Evolutionary conservation across 2,329 filamentous ascomycete species (phyloP), one percentile per base, ranked within the genome.

Genomic region (Rhytidhysteron rufulum): DNA sequence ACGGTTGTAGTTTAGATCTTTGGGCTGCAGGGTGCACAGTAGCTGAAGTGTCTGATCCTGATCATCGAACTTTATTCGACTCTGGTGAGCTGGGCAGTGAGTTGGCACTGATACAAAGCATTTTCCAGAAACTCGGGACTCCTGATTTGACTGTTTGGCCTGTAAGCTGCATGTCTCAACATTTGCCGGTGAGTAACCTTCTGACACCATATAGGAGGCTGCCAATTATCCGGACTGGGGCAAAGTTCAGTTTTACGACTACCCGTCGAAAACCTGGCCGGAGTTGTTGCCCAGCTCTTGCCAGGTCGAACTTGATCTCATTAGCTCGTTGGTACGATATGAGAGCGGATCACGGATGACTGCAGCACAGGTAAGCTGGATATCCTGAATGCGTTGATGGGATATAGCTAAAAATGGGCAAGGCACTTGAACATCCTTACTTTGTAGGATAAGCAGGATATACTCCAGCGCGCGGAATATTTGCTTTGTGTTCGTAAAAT

Each of bases 41-140:
- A 9, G 86, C 88, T 4, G 90, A 97, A 65, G 69, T 86, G 64
- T 58, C 82, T 69, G 57, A 74, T 63, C 46, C 73, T 49, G 49
- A 74, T 60, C 51, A 80, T 69, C 32, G 69, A 44, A 75, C 85
- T 0, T 72, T 97, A 1, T 97, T 98, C 53, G 85, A 93, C 59
- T 87, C 88, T 3, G 86, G 88, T 1, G 88, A 95, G 53, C 77
- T 97, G 37, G 93, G 94, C 0, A 97, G 87, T 58, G 93, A 98
- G 66, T 73, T 98, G 29, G 86, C 88, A 0, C 72, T 98, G 37
- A 91, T 98, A 41, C 76, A 90, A 39, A 95, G 88, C 57, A 91
- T 97, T 25, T 97, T 98, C 68, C 83, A 86, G 66, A 94, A 85
- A 1, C 66, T 98, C 5, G 94, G 94, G 1, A 96, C 90, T 1